Percentiles rank a stretch among this genome's conserved stretches.
These are phyloP conservation scores for Quercus variabilis DNA, from an alignment of 306 rosid genomes.

Conservation along the genomic window DNA sequence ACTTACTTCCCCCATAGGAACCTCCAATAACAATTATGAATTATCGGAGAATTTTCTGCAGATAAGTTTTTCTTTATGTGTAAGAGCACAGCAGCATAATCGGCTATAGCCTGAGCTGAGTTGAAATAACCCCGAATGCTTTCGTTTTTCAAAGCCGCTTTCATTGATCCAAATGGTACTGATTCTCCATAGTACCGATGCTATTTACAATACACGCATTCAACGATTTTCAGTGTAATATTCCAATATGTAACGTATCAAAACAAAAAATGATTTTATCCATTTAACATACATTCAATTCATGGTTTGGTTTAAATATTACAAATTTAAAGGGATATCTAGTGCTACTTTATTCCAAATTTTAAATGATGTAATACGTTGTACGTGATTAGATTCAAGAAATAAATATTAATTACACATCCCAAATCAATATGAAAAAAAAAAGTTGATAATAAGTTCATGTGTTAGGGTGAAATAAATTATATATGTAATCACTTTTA, in stretches of 20 bases:
- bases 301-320: no score
- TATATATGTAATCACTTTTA: no score
- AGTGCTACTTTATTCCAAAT: no score
- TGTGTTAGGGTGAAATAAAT: no score
- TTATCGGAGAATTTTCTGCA: constrained; percentile 40
- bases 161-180: constrained; percentile 35
- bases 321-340: no score
- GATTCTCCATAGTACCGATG: constrained; percentile 53
- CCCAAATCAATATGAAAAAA: no score
- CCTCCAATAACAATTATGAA: constrained; percentile 52
- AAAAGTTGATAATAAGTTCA: no score
- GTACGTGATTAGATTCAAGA: no score
- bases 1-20: constrained; percentile 66
- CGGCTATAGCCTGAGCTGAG: constrained; percentile 62
- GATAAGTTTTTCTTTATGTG: constrained; percentile 30
- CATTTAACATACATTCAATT: no score
- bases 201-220: constrained; percentile 1
- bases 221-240: not conserved
- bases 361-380: no score
- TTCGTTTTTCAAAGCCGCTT: constrained; percentile 36
- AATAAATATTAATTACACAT: no score
- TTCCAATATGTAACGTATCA: not conserved
- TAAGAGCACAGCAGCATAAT: constrained; percentile 49
- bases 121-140: constrained; percentile 37
- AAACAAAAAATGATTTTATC: no score